Evolutionary conservation across 768 basidiomycete species (phyloP).

Genomic region (Tulasnella sp.): DNA sequence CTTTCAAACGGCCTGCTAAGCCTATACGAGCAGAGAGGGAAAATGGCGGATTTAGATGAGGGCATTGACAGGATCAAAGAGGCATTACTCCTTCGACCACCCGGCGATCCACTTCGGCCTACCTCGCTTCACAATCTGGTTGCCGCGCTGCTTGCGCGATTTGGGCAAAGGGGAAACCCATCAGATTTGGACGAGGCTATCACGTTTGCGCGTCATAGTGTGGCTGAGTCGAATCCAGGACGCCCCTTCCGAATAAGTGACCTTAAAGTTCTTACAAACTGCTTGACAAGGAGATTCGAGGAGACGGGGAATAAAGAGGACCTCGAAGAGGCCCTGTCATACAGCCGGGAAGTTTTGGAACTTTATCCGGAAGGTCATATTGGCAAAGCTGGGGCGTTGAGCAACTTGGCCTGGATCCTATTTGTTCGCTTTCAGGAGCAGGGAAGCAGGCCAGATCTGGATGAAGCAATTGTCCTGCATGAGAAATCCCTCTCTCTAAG

Average conservation of each 20-base stretch:
- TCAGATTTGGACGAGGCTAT: neutral
- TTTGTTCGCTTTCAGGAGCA: neutral
- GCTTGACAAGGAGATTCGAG: neutral
- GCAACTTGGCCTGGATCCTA: neutral
- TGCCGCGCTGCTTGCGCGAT: neutral
- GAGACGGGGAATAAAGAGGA: neutral
- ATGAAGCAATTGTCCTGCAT: neutral
- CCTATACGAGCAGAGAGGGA: neutral
- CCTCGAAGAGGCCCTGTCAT: neutral
- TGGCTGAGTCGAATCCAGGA: too few relatives aligned
- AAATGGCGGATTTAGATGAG: neutral
- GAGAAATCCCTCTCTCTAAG: neutral
- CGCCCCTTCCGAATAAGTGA: too few relatives aligned
- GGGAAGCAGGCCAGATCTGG: neutral
- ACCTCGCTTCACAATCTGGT: neutral
- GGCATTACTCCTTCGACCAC: neutral
- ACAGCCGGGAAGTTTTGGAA: neutral
- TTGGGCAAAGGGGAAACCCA: neutral
- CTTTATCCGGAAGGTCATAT: neutral
- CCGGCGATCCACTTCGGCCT: neutral
- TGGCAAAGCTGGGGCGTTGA: neutral
- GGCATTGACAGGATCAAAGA: neutral
- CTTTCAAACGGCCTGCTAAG: neutral
- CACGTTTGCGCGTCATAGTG: too few relatives aligned
- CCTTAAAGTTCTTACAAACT: neutral